Base-by-base conservation (phyloP, 345 rosid genomes). In the Gossypium australe region DNA sequence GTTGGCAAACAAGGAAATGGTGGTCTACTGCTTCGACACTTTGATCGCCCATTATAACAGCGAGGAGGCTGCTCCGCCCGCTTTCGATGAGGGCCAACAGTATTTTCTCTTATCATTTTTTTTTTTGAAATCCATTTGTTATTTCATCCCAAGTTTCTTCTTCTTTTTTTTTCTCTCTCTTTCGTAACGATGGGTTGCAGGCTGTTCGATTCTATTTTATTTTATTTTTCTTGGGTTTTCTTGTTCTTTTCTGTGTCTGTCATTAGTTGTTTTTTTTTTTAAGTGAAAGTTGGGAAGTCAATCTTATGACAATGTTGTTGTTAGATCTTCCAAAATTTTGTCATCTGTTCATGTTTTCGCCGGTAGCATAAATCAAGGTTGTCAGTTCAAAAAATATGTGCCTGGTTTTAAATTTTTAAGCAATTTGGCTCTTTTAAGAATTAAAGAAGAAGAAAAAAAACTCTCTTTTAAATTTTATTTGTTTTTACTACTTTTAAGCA, bases 1-100 rank as follows among this genome's bases (percentile, higher is more conserved):
- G 83, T 84, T 92, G 75, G 99, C 99, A 34, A 95, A 89, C 75
- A 86, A 74, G 84, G 99, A 95, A 71, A 95, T 95, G 99, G 99
- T 87, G n/a, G 98, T 91, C 9, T 95, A 89, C 80, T 95, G 99
- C 86, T 95, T 95, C 84, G 99, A 92, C 81, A 90, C 88, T 73
- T 85, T 95, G 72, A 87, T 95, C 72, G 88, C 98, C 84, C 94
- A 95, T 87, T 95, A 88, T 88, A 95, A 85, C 87, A 83, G 86
- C 77, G 86, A 91, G 80, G 92, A 91, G 45, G 75, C 91, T 80
- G 97, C 98, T 20, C 88, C 93, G 79, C 93, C 99, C 55, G 89
- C 92, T 75, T 95, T 95, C 79, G 93, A 86, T 1, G 97, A 88
- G 49, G 97, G 87, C 74, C 89, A 92, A 77, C 91, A 91, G 97